Conservation (phyloP, 495 filamentous ascomycete genomes). For the Talaromyces trachyspermus region DNA sequence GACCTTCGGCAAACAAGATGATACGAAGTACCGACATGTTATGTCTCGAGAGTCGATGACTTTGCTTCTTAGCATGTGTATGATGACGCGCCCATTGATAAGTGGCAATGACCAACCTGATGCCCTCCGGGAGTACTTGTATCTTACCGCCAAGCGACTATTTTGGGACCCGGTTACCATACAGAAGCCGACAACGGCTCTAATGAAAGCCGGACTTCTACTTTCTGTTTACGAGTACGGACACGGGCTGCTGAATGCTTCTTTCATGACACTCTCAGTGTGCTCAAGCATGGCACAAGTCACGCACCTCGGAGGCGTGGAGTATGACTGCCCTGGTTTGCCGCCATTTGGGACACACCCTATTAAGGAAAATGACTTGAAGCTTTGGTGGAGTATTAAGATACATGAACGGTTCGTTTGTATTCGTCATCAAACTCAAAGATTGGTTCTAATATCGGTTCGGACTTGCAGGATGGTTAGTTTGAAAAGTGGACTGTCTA, state of each 20-base stretch:
- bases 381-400: conserved; percentile 1
- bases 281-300: conserved; percentile 5
- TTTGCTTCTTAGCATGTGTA: conserved; percentile 4
- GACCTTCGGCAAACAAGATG: not conserved
- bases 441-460: not conserved
- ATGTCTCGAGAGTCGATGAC: not conserved
- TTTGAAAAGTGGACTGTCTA: conserved; percentile 1
- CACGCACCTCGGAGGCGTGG: not conserved
- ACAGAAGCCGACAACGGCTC: not conserved
- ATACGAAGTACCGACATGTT: not conserved
- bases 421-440: not conserved
- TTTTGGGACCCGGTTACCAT: conserved; percentile 3
- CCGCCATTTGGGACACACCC: not conserved
- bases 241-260: conserved; percentile 3
- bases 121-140: not conserved
- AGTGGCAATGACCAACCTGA: not conserved
- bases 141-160: not conserved
- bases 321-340: not conserved
- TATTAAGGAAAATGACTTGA: not conserved
- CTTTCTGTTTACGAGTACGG: conserved; percentile 7
- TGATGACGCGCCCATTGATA: conserved; percentile 1
- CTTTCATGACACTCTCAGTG: not conserved
- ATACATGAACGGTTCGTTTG: conserved; percentile 5
- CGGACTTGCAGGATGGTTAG: conserved; percentile 1
- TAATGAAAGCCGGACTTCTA: conserved; percentile 1